Conservation (phyloP, 1,139 yeast genomes). For the Debaryomyces nepalensis region DNA sequence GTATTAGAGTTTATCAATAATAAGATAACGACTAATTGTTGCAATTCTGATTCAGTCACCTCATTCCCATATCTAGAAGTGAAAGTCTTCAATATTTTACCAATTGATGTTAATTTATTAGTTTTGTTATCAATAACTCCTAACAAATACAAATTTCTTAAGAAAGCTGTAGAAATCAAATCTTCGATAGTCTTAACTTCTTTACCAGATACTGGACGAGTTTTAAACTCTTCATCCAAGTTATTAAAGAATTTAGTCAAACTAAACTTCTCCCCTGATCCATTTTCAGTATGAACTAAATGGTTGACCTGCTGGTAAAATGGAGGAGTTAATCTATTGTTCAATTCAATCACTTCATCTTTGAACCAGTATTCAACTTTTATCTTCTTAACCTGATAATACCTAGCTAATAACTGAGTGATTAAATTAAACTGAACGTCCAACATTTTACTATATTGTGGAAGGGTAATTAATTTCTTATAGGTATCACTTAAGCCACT, state of each 20-base stretch:
- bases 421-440: conserved; percentile 69
- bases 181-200: conserved; percentile 51
- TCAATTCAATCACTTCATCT: conserved; percentile 49
- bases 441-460: conserved; percentile 51
- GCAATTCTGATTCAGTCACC: conserved; percentile 27
- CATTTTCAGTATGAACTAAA: conserved; percentile 32
- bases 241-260: conserved; percentile 40
- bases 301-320: conserved; percentile 34
- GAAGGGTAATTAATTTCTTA: conserved; percentile 54
- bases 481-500: conserved; percentile 64
- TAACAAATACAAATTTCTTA: conserved; percentile 60
- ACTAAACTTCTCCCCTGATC: conserved; percentile 33
- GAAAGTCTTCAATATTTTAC: conserved; percentile 51
- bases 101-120: conserved; percentile 56
- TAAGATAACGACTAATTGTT: conserved; percentile 49
- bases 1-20: conserved; percentile 43
- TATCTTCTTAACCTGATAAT: conserved; percentile 78
- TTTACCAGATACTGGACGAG: conserved; percentile 20
- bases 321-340: conserved; percentile 57
- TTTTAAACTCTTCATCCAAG: conserved; percentile 20
- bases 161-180: conserved; percentile 60
- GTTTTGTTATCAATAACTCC: conserved; percentile 56
- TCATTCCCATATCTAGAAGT: conserved; percentile 26
- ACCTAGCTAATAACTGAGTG: conserved; percentile 78
- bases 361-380: conserved; percentile 65